Evolutionary conservation across 441 rosid species (phyloP), one percentile per base, ranked within the genome.

Genomic region (Arabidopsis lyrata): DNA sequence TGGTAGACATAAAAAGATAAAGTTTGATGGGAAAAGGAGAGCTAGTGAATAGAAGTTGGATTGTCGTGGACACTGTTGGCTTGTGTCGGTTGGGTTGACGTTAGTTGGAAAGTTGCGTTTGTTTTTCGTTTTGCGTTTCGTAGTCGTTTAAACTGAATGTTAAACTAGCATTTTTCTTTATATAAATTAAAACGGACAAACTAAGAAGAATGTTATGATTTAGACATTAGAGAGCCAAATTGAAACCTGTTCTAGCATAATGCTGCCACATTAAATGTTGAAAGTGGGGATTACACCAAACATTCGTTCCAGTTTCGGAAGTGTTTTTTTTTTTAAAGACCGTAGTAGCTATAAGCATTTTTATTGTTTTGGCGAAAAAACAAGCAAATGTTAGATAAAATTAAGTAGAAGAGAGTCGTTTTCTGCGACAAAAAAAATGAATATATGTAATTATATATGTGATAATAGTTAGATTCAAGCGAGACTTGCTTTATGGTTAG

Each of bases 401-500:
- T 42, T 42, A 0, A 14, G 48, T 42, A 42, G 48, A 14, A 42
- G n/a, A 42, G 16, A 7, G 20, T 45, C 22, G 16, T 15, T 45
- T 6, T 45, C 50, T 45, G 15, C 15, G 50, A 15, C 4, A 45
- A 3, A 45, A 15, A 48, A 18, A 1, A 15, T 5, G 16, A 9
- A 5, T 63, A 50, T 66, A 53, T 54, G 18, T 29, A 66, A n/a
- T 2, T 65, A 35, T 58, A 22, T 22, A 22, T 22, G 22, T 15
- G 48, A 61, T 39, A 10, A 11, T 53, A 5, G 7, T 16, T 38
- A 66, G 16, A 66, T 34, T 8, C 6, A 48, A 27, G 64, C 39
- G 61, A 66, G 5, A 57, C 45, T 74, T 74, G 87, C 91, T 91
- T 87, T 87, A 64, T 87, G 86, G 64, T 82, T 79, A 66, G 90